Percentiles rank a stretch among this genome's conserved stretches.
Conservation (phyloP, 1,139 yeast species). For the Yamadazyma dendronema region DNA sequence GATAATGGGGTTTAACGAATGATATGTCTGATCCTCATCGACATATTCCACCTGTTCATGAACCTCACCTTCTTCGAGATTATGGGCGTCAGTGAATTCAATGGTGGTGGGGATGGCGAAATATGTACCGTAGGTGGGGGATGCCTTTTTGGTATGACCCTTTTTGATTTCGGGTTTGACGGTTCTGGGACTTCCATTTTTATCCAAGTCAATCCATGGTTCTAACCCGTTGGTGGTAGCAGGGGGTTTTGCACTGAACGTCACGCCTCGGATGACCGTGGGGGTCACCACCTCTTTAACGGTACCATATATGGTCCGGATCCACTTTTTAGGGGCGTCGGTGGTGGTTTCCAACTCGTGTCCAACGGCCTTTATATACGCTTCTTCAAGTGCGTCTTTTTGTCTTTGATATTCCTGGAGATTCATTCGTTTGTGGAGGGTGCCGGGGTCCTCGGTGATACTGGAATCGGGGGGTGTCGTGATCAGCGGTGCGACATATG, state of each 20-base stretch:
- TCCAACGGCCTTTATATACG: background rate
- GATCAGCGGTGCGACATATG: conserved; percentile 1
- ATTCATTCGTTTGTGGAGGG: conserved; percentile 4
- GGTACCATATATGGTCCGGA: conserved; percentile 62
- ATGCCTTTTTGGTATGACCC: conserved; percentile 62
- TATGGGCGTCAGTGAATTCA: conserved; percentile 64
- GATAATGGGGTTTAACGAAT: conserved; percentile 68
- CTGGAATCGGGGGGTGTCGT: conserved; percentile 5
- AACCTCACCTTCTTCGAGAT: conserved; percentile 58
- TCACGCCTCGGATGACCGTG: conserved; percentile 76
- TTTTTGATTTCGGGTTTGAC: conserved; percentile 70
- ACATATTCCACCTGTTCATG: conserved; percentile 53
- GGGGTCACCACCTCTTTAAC: conserved; percentile 71
- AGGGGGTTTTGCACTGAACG: conserved; percentile 74
- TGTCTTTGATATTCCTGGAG: conserved; percentile 1
- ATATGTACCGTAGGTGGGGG: conserved; percentile 74
- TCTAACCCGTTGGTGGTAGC: conserved; percentile 62
- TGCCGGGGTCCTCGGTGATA: background rate
- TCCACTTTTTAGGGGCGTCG: conserved; percentile 49
- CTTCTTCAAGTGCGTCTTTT: background rate
- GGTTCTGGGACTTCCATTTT: conserved; percentile 80
- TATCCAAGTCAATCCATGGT: conserved; percentile 79
- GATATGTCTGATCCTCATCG: conserved; percentile 70
- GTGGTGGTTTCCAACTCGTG: background rate
- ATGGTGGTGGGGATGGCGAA: conserved; percentile 68